phyloP scores from a whole-genome alignment of 2,329 filamentous ascomycete genomes.

The Corinectria fuckeliana region DNA sequence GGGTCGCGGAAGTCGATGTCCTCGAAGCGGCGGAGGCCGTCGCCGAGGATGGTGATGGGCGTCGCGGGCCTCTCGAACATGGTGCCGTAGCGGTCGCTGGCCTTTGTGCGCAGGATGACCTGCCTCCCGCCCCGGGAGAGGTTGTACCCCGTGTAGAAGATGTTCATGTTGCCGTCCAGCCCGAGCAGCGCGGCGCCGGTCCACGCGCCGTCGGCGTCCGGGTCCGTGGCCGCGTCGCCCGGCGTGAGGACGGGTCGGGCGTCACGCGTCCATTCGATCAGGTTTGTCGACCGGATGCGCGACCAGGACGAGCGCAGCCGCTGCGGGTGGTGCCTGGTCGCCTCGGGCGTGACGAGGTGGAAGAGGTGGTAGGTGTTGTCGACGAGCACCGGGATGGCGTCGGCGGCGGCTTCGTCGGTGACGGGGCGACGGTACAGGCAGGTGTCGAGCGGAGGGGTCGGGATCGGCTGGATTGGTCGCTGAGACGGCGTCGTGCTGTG shows the following conservation, averaged over 20 bases:
- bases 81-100: slow-evolving; percentile 36
- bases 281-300: slow-evolving; percentile 39
- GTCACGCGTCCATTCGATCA: slow-evolving; percentile 42
- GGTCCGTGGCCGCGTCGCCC: slow-evolving; percentile 22
- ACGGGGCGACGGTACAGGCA: slow-evolving; percentile 39
- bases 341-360: slow-evolving; percentile 42
- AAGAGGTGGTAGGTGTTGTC: slow-evolving; percentile 47
- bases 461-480: slow-evolving; percentile 24
- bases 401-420: slow-evolving; percentile 40
- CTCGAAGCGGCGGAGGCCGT: slow-evolving; percentile 37
- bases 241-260: slow-evolving; percentile 33
- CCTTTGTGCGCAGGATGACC: slow-evolving; percentile 40
- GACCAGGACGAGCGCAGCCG: slow-evolving; percentile 43
- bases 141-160: slow-evolving; percentile 48
- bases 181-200: slow-evolving; percentile 44
- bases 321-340: slow-evolving; percentile 43
- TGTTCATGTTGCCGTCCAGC: slow-evolving; percentile 42
- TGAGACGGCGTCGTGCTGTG: background rate
- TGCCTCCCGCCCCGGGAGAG: slow-evolving; percentile 40
- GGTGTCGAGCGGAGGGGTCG: slow-evolving; percentile 37
- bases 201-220: slow-evolving; percentile 44
- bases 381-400: slow-evolving; percentile 46
- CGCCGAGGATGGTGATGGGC: slow-evolving; percentile 33
- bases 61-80: slow-evolving; percentile 33
- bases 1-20: slow-evolving; percentile 47